Evolutionary conservation across 1,284 basidiomycete species (phyloP).

Genomic region (Ceratobasidium sp.): DNA sequence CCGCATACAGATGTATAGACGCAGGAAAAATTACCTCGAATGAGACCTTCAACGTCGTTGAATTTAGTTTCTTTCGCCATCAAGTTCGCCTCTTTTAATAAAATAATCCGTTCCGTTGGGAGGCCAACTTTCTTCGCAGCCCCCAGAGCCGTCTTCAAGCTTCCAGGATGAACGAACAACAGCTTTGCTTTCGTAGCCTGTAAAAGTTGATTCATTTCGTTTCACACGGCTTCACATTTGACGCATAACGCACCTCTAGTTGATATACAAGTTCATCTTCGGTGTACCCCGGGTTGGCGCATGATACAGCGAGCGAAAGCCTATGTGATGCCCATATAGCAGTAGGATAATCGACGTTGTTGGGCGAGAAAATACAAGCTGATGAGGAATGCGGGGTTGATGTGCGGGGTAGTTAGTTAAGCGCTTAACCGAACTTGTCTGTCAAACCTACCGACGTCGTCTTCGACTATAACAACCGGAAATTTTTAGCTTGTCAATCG

Average conservation of each 20-base stretch:
- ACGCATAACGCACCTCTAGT: slow-evolving; percentile 12
- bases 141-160: slow-evolving; percentile 65
- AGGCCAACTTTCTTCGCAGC: slow-evolving; percentile 70
- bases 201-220: no score
- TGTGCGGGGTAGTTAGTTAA: slow-evolving; percentile 33
- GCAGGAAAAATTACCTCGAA: background rate
- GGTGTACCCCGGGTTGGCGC: slow-evolving; percentile 79
- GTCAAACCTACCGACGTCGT: slow-evolving; percentile 69
- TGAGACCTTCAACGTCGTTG: slow-evolving; percentile 56
- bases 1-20: background rate
- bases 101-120: slow-evolving; percentile 69
- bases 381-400: background rate
- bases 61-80: no score
- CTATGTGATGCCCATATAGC: slow-evolving; percentile 82
- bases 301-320: slow-evolving; percentile 55
- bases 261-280: slow-evolving; percentile 68
- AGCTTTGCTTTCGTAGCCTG: slow-evolving; percentile 69
- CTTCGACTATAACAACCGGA: slow-evolving; percentile 54
- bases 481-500: background rate
- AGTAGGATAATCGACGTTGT: slow-evolving; percentile 73
- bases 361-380: slow-evolving; percentile 43
- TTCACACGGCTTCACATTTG: no score
- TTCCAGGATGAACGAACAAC: slow-evolving; percentile 71
- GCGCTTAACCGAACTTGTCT: no score
- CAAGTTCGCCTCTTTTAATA: slow-evolving; percentile 63